Conservation (phyloP, 2,329 filamentous ascomycete genomes). For the Paracamarosporium sp. region DNA sequence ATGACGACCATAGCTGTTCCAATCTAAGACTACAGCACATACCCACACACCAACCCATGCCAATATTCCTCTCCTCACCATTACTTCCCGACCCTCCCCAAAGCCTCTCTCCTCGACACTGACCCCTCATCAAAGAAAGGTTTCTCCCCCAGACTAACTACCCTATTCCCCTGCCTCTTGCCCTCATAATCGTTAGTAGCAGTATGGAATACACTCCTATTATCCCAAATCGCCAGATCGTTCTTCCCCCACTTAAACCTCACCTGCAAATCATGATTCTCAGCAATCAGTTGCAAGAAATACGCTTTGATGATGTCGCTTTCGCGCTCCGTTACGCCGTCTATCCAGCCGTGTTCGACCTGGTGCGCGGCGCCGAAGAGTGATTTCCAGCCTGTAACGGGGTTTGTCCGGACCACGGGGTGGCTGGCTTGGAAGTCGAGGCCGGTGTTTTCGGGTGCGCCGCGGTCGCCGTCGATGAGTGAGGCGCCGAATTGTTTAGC, state of each 20-base stretch:
- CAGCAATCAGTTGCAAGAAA: constrained; percentile 35
- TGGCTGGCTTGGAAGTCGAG: constrained; percentile 42
- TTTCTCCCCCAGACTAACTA: constrained; percentile 46
- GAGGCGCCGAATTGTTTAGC: background rate
- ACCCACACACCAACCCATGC: no score
- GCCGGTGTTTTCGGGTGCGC: constrained; percentile 28
- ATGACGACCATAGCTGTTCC: no score
- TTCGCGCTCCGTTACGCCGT: constrained; percentile 44
- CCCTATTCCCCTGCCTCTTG: background rate
- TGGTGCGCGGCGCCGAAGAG: constrained; percentile 48
- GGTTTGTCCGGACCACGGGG: constrained; percentile 63
- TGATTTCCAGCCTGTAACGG: constrained; percentile 64
- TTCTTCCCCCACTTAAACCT: constrained; percentile 59
- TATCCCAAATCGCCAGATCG: constrained; percentile 68
- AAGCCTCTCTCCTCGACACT: constrained; percentile 53
- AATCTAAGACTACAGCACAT: no score
- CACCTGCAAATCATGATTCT: constrained; percentile 61
- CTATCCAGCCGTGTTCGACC: constrained; percentile 36
- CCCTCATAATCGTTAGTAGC: constrained; percentile 68
- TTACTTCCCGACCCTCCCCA: no score
- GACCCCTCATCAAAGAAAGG: constrained; percentile 63
- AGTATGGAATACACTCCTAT: constrained; percentile 64
- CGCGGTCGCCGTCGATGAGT: constrained; percentile 15
- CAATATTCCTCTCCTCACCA: no score
- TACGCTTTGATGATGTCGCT: constrained; percentile 41